Evolutionary conservation across 495 filamentous ascomycete species (phyloP).

Genomic region (Penicillium lividum): DNA sequence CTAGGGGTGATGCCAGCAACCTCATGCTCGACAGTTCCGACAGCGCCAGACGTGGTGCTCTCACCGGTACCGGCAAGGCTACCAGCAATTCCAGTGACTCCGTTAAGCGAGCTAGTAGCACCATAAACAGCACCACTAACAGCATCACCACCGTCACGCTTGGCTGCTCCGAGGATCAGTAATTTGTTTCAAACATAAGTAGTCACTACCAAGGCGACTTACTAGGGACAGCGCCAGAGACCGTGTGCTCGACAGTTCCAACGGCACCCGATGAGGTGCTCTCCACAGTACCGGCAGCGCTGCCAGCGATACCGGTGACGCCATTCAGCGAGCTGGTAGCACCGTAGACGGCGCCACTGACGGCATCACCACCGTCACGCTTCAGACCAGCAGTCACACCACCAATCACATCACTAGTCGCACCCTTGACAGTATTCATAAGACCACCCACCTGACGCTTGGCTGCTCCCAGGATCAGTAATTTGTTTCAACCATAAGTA

Average conservation of each 20-base stretch:
- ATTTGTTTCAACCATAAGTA: background rate
- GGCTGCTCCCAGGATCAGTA: background rate
- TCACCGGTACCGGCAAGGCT: slow-evolving; percentile 8
- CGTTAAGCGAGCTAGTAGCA: slow-evolving; percentile 15
- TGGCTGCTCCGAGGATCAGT: background rate
- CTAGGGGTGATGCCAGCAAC: slow-evolving; percentile 10
- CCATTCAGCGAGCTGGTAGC: slow-evolving; percentile 17
- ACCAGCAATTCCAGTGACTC: slow-evolving; percentile 14
- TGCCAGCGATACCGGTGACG: slow-evolving; percentile 12
- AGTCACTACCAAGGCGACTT: background rate
- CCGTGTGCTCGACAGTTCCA: slow-evolving; percentile 14
- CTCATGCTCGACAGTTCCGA: background rate
- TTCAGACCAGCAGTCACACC: background rate
- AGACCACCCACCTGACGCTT: background rate
- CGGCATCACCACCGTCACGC: slow-evolving; percentile 8
- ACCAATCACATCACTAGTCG: slow-evolving; percentile 4
- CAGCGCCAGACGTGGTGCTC: background rate
- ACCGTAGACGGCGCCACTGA: slow-evolving; percentile 3
- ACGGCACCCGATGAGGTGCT: slow-evolving; percentile 16
- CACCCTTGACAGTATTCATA: background rate
- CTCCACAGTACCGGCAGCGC: slow-evolving; percentile 23
- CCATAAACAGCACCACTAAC: slow-evolving; percentile 5
- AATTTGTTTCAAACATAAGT: background rate
- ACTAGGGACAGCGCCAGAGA: slow-evolving; percentile 7
- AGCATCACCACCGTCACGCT: slow-evolving; percentile 12